Conservation (phyloP, 2,329 filamentous ascomycete species). For the Leptodontidium sp. region DNA sequence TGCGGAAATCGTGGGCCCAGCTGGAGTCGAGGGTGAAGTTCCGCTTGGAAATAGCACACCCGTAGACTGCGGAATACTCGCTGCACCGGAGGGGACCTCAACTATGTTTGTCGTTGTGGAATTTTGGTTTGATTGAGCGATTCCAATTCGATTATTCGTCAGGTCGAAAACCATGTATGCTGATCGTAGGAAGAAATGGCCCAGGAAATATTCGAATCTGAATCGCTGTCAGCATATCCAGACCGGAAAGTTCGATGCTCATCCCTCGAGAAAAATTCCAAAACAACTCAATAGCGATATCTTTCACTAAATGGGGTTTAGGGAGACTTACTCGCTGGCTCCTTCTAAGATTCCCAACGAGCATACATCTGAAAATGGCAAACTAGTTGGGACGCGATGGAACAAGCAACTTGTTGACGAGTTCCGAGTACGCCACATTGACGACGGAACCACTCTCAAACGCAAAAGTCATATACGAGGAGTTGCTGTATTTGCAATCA, state of each 20-base stretch:
- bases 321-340: neutral
- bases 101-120: slow-evolving; percentile 38
- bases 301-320: neutral
- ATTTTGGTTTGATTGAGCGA: slow-evolving; percentile 58
- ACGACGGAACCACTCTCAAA: slow-evolving; percentile 6
- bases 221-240: neutral
- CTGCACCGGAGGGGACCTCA: slow-evolving; percentile 35
- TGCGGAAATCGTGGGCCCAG: neutral
- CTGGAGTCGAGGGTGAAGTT: neutral
- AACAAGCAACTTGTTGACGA: neutral
- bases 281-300: too few species aligned
- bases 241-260: too few species aligned
- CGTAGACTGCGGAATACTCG: slow-evolving; percentile 35
- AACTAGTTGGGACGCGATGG: neutral
- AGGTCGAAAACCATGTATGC: slow-evolving; percentile 64
- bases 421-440: slow-evolving; percentile 8
- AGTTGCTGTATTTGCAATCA: slow-evolving; percentile 9
- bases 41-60: slow-evolving; percentile 27
- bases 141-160: slow-evolving; percentile 55
- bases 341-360: slow-evolving; percentile 8
- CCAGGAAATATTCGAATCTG: slow-evolving; percentile 47
- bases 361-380: slow-evolving; percentile 2
- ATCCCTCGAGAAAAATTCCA: too few species aligned
- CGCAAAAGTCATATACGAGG: neutral
- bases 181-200: slow-evolving; percentile 61